These are phyloP conservation scores for Penicillium arizonense DNA, from an alignment of 495 filamentous ascomycete genomes.

Conservation along the genomic window DNA sequence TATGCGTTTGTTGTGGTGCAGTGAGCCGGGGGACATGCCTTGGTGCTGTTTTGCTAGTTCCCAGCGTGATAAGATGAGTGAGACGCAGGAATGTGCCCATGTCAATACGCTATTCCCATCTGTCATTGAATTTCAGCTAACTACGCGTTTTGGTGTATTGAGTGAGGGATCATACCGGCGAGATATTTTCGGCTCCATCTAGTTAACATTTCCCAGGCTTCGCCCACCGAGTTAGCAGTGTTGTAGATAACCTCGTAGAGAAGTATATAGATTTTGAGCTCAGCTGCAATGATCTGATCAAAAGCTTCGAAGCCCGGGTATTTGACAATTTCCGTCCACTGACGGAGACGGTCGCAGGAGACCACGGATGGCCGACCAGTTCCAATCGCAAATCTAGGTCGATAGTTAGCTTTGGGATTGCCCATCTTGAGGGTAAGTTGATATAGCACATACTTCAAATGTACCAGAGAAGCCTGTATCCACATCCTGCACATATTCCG, in stretches of 20 bases:
- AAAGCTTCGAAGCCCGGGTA: conserved; percentile 4
- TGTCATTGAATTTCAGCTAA: not conserved
- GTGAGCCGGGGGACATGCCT: not conserved
- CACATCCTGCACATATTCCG: conserved; percentile 10
- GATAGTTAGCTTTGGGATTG: not conserved
- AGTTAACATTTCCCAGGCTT: conserved; percentile 2
- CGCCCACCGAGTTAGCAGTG: not conserved
- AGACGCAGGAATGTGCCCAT: conserved; percentile 4
- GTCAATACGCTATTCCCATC: not conserved
- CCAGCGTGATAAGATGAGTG: conserved; percentile 6
- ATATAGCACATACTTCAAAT: conserved; percentile 4
- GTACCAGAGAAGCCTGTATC: conserved; percentile 6
- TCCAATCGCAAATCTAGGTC: conserved; percentile 1
- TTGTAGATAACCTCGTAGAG: conserved; percentile 5
- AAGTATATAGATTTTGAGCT: conserved; percentile 7
- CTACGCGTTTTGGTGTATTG: rapidly evolving
- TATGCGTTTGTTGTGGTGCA: not conserved
- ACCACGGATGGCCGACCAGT: conserved; percentile 5
- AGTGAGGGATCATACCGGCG: not conserved
- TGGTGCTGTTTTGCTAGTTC: conserved; percentile 7
- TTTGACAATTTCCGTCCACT: not conserved
- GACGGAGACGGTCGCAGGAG: conserved; percentile 1
- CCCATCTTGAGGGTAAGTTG: not conserved
- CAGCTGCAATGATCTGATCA: conserved; percentile 3
- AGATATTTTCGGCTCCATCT: conserved; percentile 1